Conservation (phyloP, 2,329 filamentous ascomycete genomes). For the Trichoderma atroviride region DNA sequence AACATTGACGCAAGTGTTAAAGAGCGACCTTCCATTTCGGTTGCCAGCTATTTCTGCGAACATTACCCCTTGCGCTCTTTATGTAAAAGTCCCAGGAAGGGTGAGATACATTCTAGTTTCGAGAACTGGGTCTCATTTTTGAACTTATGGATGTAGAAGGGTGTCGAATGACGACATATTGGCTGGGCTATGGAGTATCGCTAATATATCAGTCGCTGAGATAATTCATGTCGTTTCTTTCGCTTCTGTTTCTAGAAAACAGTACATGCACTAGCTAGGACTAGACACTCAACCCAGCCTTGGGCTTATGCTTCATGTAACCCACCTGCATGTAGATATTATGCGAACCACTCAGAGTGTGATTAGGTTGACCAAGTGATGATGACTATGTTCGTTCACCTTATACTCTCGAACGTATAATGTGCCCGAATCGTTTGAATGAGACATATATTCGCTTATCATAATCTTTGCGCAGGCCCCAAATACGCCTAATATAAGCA, state of each 20-base stretch:
- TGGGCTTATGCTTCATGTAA: not conserved
- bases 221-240: not conserved
- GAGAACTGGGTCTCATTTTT: not conserved
- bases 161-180: not conserved
- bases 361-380: not conserved
- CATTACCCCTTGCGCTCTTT: not conserved
- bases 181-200: not conserved
- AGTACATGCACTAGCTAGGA: not conserved
- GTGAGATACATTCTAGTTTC: not conserved
- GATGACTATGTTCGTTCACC: not conserved
- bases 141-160: not conserved
- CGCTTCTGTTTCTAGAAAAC: not conserved
- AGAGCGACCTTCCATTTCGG: not conserved
- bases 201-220: not conserved
- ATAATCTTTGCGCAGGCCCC: not conserved
- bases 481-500: constrained; percentile 3
- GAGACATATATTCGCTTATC: not conserved
- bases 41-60: not conserved
- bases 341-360: not conserved
- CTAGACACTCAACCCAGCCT: not conserved
- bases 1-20: not conserved
- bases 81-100: not conserved
- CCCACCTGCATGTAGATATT: not conserved
- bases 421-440: not conserved
- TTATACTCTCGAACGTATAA: not conserved